phyloP scores from a whole-genome alignment of 148 eudicot genomes.

The Pouteria glomerata region DNA sequence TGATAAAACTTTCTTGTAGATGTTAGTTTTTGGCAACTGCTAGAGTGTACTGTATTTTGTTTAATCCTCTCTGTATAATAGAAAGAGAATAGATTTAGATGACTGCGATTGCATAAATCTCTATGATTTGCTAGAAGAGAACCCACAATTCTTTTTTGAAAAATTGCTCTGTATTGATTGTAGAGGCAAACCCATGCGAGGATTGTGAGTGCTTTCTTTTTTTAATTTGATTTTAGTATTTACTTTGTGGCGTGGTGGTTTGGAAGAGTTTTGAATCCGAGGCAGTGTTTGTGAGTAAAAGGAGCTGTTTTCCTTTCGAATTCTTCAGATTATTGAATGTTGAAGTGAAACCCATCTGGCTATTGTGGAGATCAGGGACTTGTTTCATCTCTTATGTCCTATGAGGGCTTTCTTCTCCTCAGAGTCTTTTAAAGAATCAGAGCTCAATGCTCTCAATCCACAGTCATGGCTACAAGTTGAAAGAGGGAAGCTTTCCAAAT shows the following conservation, averaged over 20 bases:
- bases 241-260: background rate
- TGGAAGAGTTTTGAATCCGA: background rate
- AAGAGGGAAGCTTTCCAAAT: conserved; percentile 75
- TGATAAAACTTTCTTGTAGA: conserved; percentile 3
- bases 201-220: conserved; percentile 2
- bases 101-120: background rate
- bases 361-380: conserved; percentile 97
- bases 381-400: conserved; percentile 66
- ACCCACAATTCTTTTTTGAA: background rate
- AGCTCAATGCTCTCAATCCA: conserved; percentile 76
- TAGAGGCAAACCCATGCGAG: background rate
- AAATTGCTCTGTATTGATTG: background rate
- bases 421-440: conserved; percentile 80
- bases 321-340: conserved; percentile 13
- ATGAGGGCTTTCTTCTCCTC: conserved; percentile 91
- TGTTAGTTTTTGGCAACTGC: conserved; percentile 16
- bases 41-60: background rate
- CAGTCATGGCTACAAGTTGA: conserved; percentile 99
- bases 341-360: conserved; percentile 25
- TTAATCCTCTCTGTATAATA: conserved; percentile 6
- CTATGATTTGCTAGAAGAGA: background rate
- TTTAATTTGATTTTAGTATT: background rate
- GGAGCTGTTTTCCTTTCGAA: conserved; percentile 2
- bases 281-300: conserved; percentile 15
- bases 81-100: background rate